Evolutionary conservation across 116 monocot genomes (phyloP), one percentile per base, ranked within the genome.

Genomic region (Zostera marina): DNA sequence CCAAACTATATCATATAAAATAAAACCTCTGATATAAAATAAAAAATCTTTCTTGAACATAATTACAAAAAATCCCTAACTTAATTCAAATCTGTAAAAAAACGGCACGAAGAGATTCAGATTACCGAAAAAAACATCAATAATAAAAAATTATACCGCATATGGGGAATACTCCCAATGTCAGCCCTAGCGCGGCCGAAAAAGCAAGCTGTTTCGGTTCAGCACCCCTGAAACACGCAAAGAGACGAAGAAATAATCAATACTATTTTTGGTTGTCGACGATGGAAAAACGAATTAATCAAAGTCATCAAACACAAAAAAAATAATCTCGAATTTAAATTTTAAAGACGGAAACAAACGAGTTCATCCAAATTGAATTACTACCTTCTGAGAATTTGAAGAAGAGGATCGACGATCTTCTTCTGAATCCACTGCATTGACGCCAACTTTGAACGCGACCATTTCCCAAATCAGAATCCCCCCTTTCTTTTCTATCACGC

Each of bases 161-260:
- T 41, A 92, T 87, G 42, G 92, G 92, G 65, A 92, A 92, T 3
- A 92, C 32, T 55, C 92, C 92, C 46, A 86, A 48, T 1, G 92
- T 87, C 16, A 92, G 2, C 20, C 92, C 92, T 63, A 92, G 69
- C 67, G 92, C 92, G 41, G 76, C 67, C 2, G 92, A 92, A 65
- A 92, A 80, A 1, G 92, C 92, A 66, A 92, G 66, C 42, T 72
- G 69, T 53, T 78, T 92, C n/a, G 92, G 80, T 64, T 92, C 92
- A 59, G 87, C 77, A 17, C 87, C 87, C 67, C 92, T 87, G 26
- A 23, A 32, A 32, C 32, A 32, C 32, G 5, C 32, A 52, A n/a
- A 47, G 44, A 71, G 44, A 56, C n/a, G 64, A 56, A 59, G 24
- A 25, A 64, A 47, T 0, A 42, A 6, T 32, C 45, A 53, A 3